Percentiles rank a stretch among this genome's conserved stretches.
phyloP scores from a whole-genome alignment of 2,329 filamentous ascomycete genomes.

The Botrytis porri region DNA sequence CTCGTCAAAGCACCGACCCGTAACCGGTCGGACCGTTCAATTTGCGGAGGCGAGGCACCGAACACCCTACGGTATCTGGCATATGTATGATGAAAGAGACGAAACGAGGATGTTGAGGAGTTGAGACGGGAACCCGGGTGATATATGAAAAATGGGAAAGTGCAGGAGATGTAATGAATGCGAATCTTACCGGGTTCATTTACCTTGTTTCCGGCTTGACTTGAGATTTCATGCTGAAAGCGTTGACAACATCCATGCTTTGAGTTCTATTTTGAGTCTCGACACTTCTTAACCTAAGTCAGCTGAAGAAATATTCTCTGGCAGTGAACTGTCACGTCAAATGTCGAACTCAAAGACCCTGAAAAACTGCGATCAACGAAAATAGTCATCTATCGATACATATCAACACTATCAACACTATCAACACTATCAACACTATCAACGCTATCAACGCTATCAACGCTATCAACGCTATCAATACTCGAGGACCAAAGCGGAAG shows the following conservation, averaged over 20 bases:
- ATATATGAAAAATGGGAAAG: neutral
- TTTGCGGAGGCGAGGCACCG: slow-evolving; percentile 13
- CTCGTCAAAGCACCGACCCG: slow-evolving; percentile 9
- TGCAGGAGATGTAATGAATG: neutral
- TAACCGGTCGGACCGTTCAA: slow-evolving; percentile 12
- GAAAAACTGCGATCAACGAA: neutral
- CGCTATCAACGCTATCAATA: neutral
- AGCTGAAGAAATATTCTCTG: neutral
- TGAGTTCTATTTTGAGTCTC: neutral
- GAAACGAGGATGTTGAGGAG: neutral
- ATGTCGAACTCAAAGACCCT: neutral
- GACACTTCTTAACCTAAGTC: neutral
- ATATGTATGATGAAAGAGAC: neutral
- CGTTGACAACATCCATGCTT: neutral
- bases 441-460: too few relatives aligned
- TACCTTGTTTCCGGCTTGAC: neutral
- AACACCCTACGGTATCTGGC: slow-evolving; percentile 5
- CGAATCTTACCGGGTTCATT: neutral
- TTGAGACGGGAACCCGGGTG: slow-evolving; percentile 4
- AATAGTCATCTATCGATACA: neutral
- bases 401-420: neutral
- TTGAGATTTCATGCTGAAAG: neutral
- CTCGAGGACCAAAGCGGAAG: neutral
- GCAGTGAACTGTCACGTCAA: neutral
- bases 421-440: neutral